Base-by-base conservation (phyloP, 1,284 basidiomycete species). In the Pseudozyma sp. region DNA sequence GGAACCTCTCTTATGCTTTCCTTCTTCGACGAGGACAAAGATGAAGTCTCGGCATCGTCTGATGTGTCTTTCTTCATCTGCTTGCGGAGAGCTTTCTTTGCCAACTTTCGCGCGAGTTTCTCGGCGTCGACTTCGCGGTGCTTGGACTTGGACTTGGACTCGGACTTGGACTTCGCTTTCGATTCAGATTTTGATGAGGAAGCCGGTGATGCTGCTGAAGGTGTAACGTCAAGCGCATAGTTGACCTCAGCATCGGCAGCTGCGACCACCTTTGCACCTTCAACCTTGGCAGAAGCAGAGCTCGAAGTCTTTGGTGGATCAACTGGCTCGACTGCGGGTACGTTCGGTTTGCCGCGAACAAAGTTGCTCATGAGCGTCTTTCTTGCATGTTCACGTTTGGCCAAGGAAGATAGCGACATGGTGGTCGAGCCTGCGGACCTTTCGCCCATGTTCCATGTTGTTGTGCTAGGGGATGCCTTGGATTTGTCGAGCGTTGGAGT, bases 291-390 rank as follows among this genome's bases (percentile, higher is more conserved):
- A 17, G 54, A 24, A 14, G 51, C 17, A 11, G 39, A 14, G 3
- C 45, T 5, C 1, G 45, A 34, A 4, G 58, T 14, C 40, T 65
- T 56, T 19, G 49, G 24, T 5, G 48, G 52, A 37, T 45, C 16
- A 1, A 40, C 43, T 4, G 63, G 49, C 13, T 70, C 63, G 13
- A 54, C 48, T 14, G 53, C 48, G 5, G 68, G 64, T 2, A 64
- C 54, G 44, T 80, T 63, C 11, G 75, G 57, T 40, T 78, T 69
- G 17, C 82, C 82, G 11, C 80, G 71, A 3, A 80, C 67, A 54
- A 84, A 84, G 30, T 69, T 70, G 64, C 75, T 77, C 81, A 83
- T 82, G 48, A 84, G 71, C 39, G 68, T 68, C 31, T 76, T 80
- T 1, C 79, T 48, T 0, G 81, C 81, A 48, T 82, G 78, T 37